Evolutionary conservation across 768 basidiomycete genomes (phyloP).

Genomic region (Coprinopsis strossmayeri): DNA sequence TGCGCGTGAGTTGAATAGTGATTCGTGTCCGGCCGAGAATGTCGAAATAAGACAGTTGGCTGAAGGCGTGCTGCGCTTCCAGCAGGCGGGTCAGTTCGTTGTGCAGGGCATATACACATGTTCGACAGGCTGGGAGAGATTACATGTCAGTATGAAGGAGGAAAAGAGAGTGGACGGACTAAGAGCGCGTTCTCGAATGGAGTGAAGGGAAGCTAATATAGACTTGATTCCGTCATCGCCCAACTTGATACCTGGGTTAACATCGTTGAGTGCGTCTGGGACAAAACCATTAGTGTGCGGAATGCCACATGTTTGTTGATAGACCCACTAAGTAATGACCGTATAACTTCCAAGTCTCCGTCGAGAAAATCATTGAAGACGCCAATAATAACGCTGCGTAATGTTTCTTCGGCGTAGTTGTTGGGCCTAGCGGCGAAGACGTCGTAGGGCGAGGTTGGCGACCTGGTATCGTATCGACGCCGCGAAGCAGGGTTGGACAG

Average conservation of each 20-base stretch:
- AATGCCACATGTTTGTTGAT: no score
- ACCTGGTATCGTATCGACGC: conserved; percentile 60
- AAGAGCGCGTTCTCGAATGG: conserved; percentile 68
- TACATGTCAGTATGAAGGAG: conserved; percentile 10
- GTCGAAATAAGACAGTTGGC: conserved; percentile 72
- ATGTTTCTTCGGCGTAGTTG: conserved; percentile 70
- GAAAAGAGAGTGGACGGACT: conserved; percentile 38
- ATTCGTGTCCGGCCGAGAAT: conserved; percentile 68
- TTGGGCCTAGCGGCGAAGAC: conserved; percentile 49
- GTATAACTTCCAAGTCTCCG: conserved; percentile 82
- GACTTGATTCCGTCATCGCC: conserved; percentile 76
- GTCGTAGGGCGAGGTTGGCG: conserved; percentile 40
- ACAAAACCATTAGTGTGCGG: not conserved
- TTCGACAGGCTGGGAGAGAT: conserved; percentile 52
- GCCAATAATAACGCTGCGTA: conserved; percentile 64
- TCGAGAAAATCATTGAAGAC: conserved; percentile 80
- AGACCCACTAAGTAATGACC: conserved; percentile 67
- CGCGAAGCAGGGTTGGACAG: conserved; percentile 68
- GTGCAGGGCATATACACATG: conserved; percentile 69
- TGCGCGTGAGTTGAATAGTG: conserved; percentile 70
- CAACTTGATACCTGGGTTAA: conserved; percentile 71
- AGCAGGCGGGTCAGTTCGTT: conserved; percentile 70
- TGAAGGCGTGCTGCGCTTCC: conserved; percentile 74
- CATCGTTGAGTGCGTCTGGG: conserved; percentile 68
- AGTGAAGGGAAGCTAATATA: conserved; percentile 62